phyloP scores from a whole-genome alignment of 495 filamentous ascomycete species.

The Aspergillus nanangensis region DNA sequence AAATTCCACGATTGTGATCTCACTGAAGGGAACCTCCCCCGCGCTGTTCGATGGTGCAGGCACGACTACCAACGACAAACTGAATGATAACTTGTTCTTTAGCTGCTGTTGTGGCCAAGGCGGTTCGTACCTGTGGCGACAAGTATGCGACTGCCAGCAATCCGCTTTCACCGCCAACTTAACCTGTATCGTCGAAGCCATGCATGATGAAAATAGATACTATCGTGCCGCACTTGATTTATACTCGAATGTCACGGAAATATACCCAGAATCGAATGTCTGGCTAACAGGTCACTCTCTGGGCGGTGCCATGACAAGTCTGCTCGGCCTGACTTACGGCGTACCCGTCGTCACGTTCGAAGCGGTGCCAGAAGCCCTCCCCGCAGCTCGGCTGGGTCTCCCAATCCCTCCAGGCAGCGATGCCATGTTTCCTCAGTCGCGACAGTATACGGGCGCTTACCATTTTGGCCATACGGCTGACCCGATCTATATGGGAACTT shows the following conservation, averaged over 20 bases:
- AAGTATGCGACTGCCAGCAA: constrained; percentile 87
- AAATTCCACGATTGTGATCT: constrained; percentile 86
- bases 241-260: constrained; percentile 83
- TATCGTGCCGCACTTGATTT: constrained; percentile 83
- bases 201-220: constrained; percentile 81
- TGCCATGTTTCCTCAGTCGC: constrained; percentile 61
- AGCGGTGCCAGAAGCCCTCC: constrained; percentile 83
- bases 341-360: constrained; percentile 85
- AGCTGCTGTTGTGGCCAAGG: constrained; percentile 96
- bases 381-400: constrained; percentile 79
- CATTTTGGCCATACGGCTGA: constrained; percentile 97
- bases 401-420: constrained; percentile 77
- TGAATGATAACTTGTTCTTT: constrained; percentile 96
- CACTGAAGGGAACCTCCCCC: constrained; percentile 83
- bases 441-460: constrained; percentile 71
- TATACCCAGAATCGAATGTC: constrained; percentile 81
- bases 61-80: constrained; percentile 94
- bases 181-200: constrained; percentile 72
- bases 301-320: constrained; percentile 77
- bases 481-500: constrained; percentile 90
- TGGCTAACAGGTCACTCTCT: constrained; percentile 91
- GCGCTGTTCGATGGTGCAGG: constrained; percentile 94
- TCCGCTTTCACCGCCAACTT: constrained; percentile 83
- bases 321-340: constrained; percentile 88
- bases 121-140: constrained; percentile 77